Conservation (phyloP, 257 asterid species). For the Primulina tabacum region DNA sequence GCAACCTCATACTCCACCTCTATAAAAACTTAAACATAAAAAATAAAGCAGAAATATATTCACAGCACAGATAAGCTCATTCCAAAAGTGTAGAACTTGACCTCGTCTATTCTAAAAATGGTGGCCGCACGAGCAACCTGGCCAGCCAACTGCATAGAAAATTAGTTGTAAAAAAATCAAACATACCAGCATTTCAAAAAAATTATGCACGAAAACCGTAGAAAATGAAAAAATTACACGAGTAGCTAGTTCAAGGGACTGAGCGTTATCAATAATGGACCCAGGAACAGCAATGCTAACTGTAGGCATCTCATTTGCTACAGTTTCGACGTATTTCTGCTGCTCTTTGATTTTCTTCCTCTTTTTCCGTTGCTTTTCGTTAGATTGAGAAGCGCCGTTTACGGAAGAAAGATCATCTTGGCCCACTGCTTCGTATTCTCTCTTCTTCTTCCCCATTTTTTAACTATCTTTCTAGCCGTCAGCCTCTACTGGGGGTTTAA, state of each 20-base stretch:
- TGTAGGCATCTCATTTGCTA: constrained; percentile 43
- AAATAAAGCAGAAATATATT: neutral
- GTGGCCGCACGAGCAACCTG: constrained; percentile 97
- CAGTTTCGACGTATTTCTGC: constrained; percentile 25
- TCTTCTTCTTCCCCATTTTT: constrained; percentile 55
- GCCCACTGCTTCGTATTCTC: constrained; percentile 33
- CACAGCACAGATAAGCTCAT: neutral
- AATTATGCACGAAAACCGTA: neutral
- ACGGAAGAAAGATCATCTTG: constrained; percentile 12
- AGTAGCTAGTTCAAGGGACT: constrained; percentile 85
- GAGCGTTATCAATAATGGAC: constrained; percentile 75
- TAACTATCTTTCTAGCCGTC: too few species aligned
- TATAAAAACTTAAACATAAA: neutral
- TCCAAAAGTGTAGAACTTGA: constrained; percentile 17
- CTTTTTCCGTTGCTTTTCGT: constrained; percentile 34
- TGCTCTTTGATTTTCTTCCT: constrained; percentile 41
- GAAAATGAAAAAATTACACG: constrained; percentile 38
- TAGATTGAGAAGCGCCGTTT: constrained; percentile 41
- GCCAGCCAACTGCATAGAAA: constrained; percentile 73
- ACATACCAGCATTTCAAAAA: constrained; percentile 8
- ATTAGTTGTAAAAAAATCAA: neutral
- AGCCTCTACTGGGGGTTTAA: too few species aligned
- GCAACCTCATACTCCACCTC: neutral
- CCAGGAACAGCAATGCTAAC: constrained; percentile 77
- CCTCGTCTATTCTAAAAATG: constrained; percentile 89